A percentile compares a stretch with the other conserved stretches of the same genome.
Conservation (phyloP, 2,329 filamentous ascomycete genomes). For the Trichophyton schoenleinii region DNA sequence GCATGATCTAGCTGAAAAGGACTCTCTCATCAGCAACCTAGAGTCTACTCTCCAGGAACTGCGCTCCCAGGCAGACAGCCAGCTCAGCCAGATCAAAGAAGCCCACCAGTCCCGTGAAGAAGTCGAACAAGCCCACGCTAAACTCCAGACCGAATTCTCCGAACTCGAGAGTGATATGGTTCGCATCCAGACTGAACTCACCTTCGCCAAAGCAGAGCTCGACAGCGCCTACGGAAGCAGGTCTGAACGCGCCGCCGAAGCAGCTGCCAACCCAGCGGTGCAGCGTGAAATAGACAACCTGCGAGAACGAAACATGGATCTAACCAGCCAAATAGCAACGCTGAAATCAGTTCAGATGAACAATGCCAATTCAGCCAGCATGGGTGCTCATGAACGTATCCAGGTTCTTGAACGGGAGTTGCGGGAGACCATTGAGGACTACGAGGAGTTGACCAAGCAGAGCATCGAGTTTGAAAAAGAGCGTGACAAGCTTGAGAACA, state of each 20-base stretch:
- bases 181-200: conserved; percentile 61
- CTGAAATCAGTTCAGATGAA: conserved; percentile 25
- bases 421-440: conserved; percentile 54
- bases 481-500: conserved; percentile 49
- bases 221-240: conserved; percentile 85
- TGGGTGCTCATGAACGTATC: conserved; percentile 36
- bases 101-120: conserved; percentile 19
- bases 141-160: conserved; percentile 38
- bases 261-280: conserved; percentile 44
- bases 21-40: conserved; percentile 10
- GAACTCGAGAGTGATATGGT: conserved; percentile 52
- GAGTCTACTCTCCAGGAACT: conserved; percentile 17
- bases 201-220: conserved; percentile 80
- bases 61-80: conserved; percentile 22
- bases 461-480: conserved; percentile 61
- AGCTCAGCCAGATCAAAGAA: conserved; percentile 18
- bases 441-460: conserved; percentile 57
- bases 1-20: conserved; percentile 10
- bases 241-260: conserved; percentile 55
- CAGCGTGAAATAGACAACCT: conserved; percentile 49
- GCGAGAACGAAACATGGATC: conserved; percentile 35
- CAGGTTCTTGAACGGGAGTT: conserved; percentile 52
- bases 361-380: conserved; percentile 12
- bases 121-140: conserved; percentile 28
- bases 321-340: conserved; percentile 37